Evolutionary conservation across 257 asterid genomes (phyloP).

Genomic region (Jasminum sambac): DNA sequence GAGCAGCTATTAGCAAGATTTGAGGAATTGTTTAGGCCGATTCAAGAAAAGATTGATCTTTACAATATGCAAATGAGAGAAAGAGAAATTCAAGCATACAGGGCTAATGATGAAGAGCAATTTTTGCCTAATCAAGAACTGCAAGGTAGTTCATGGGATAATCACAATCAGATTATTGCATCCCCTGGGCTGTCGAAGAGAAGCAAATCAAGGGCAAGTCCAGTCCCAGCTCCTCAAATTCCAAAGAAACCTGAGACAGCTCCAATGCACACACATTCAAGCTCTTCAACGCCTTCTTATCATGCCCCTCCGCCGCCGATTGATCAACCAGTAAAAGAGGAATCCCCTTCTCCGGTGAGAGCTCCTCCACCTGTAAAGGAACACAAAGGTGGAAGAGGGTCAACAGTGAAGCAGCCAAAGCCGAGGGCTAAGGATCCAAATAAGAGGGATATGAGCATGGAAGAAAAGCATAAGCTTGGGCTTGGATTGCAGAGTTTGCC

Average conservation of each 20-base stretch:
- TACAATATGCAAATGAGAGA: conserved; percentile 32
- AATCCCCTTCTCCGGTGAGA: conserved; percentile 59
- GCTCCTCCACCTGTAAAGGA: conserved; percentile 46
- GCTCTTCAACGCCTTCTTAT: conserved; percentile 63
- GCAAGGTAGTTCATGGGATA: conserved; percentile 87
- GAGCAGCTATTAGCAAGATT: conserved; percentile 55
- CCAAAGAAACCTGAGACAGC: conserved; percentile 48
- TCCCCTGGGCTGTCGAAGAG: conserved; percentile 53
- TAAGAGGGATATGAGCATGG: conserved; percentile 92
- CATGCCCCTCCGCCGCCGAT: conserved; percentile 37
- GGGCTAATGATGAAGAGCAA: conserved; percentile 22
- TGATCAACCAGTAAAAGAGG: conserved; percentile 21
- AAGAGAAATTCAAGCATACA: conserved; percentile 25
- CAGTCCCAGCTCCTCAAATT: conserved; percentile 30
- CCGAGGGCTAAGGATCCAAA: conserved; percentile 87
- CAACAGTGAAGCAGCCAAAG: conserved; percentile 66
- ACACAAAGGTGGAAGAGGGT: conserved; percentile 30
- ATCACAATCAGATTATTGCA: conserved; percentile 35
- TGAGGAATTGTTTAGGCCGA: conserved; percentile 74
- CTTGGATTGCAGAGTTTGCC: conserved; percentile 87
- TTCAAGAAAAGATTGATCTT: conserved; percentile 51
- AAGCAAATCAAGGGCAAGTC: conserved; percentile 37
- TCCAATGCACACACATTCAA: conserved; percentile 59
- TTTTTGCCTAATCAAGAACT: not conserved
- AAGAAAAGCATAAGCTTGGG: conserved; percentile 95